A percentile compares a stretch with the other conserved stretches of the same genome.
Evolutionary conservation across 73 alveolate genomes (phyloP).

Genomic region (Paramecium tetraurelia): DNA sequence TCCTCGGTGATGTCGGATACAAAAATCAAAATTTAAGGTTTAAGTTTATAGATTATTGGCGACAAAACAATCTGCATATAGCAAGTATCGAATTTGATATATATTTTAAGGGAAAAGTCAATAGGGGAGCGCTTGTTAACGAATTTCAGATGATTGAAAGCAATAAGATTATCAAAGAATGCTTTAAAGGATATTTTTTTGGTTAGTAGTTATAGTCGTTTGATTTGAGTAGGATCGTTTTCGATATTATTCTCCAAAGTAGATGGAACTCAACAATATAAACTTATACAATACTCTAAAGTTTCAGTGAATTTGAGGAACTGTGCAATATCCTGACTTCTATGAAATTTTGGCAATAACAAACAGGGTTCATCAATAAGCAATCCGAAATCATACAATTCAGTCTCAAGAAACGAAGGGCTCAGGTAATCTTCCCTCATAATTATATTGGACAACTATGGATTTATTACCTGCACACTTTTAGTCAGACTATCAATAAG

Average conservation of each 20-base stretch:
- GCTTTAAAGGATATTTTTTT: not conserved
- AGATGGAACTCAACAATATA: not conserved
- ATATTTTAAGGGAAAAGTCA: not conserved
- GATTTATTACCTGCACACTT: not conserved
- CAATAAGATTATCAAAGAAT: not conserved
- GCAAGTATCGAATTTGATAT: not conserved
- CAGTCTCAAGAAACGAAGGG: not conserved
- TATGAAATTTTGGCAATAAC: not conserved
- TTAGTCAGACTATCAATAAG: not conserved
- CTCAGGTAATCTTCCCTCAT: not conserved
- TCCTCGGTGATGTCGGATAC: not conserved
- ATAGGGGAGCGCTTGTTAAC: not conserved
- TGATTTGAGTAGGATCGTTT: not conserved
- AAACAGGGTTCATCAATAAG: not conserved
- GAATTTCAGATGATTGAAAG: not conserved
- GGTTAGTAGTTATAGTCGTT: not conserved
- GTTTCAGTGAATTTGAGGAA: not conserved
- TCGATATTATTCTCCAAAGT: not conserved
- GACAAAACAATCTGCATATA: not conserved
- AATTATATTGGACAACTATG: not conserved
- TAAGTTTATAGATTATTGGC: not conserved
- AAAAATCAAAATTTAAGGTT: not conserved
- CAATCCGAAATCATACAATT: not conserved
- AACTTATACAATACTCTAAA: not conserved
- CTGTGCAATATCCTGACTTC: not conserved